phyloP scores from a whole-genome alignment of 805 yeast genomes.

The Starmerella geochares region DNA sequence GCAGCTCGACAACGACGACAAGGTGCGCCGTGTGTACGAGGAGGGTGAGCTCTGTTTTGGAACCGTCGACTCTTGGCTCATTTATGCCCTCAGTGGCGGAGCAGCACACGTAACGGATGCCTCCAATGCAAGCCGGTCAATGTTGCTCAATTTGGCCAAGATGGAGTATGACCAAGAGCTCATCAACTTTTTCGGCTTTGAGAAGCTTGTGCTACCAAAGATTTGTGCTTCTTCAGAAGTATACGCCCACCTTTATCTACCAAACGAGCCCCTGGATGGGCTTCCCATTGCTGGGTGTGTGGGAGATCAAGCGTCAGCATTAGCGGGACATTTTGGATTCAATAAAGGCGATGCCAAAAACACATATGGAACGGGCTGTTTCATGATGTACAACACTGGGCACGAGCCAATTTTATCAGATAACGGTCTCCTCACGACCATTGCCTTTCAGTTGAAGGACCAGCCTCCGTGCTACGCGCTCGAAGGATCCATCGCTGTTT shows the following conservation, averaged over 20 bases:
- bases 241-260: slow-evolving; percentile 62
- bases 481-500: slow-evolving; percentile 94
- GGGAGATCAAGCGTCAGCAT: slow-evolving; percentile 89
- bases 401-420: slow-evolving; percentile 53
- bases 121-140: slow-evolving; percentile 85
- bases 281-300: slow-evolving; percentile 80
- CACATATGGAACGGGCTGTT: slow-evolving; percentile 95
- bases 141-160: slow-evolving; percentile 73
- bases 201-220: slow-evolving; percentile 61
- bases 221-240: slow-evolving; percentile 68
- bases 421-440: slow-evolving; percentile 79
- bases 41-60: slow-evolving; percentile 79
- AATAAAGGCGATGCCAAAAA: slow-evolving; percentile 80
- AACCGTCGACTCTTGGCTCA: slow-evolving; percentile 88
- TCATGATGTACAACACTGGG: slow-evolving; percentile 82
- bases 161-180: slow-evolving; percentile 66
- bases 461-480: slow-evolving; percentile 71
- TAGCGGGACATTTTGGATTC: slow-evolving; percentile 86
- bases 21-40: slow-evolving; percentile 57
- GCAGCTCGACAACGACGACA: slow-evolving; percentile 71
- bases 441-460: slow-evolving; percentile 81
- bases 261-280: slow-evolving; percentile 44
- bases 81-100: slow-evolving; percentile 64
- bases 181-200: slow-evolving; percentile 70
- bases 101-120: slow-evolving; percentile 70